Percentiles rank a stretch among this genome's conserved stretches.
Conservation (phyloP, 768 basidiomycete species). For the Amanita rubescens region DNA sequence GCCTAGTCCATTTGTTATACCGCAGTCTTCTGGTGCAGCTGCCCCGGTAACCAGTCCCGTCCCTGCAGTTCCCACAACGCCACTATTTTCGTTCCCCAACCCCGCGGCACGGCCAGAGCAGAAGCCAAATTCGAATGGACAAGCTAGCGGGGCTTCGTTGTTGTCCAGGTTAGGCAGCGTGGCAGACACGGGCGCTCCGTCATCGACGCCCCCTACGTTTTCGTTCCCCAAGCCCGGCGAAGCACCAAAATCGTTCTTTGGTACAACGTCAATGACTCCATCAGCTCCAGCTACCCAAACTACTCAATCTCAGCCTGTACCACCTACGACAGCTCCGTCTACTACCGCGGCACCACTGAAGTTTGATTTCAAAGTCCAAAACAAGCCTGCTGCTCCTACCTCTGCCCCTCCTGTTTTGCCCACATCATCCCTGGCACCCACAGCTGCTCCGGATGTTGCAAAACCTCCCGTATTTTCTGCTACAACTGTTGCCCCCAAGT, state of each 20-base stretch:
- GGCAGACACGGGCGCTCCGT: conserved; percentile 6
- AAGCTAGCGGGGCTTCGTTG: conserved; percentile 1
- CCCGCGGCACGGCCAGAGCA: background rate
- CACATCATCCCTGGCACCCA: background rate
- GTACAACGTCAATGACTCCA: background rate
- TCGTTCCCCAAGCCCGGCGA: conserved; percentile 5
- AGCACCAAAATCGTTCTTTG: conserved; percentile 4
- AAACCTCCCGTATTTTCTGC: conserved; percentile 1
- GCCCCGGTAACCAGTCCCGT: background rate
- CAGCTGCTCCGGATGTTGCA: background rate
- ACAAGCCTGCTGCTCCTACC: background rate
- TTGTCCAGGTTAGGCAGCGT: background rate
- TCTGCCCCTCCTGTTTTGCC: background rate
- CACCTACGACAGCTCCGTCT: background rate
- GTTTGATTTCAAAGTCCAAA: conserved; percentile 7
- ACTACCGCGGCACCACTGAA: conserved; percentile 10
- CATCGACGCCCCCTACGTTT: conserved; percentile 10
- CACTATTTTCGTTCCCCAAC: conserved; percentile 5
- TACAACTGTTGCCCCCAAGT: background rate
- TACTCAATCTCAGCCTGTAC: background rate
- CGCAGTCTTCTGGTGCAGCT: background rate
- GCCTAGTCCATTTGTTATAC: background rate
- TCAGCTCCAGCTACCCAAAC: background rate
- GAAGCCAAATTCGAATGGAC: background rate
- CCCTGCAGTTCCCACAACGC: conserved; percentile 11